Percentiles rank a stretch among this genome's conserved stretches.
Conservation (phyloP, 768 basidiomycete species). For the Hericium rajendrae region DNA sequence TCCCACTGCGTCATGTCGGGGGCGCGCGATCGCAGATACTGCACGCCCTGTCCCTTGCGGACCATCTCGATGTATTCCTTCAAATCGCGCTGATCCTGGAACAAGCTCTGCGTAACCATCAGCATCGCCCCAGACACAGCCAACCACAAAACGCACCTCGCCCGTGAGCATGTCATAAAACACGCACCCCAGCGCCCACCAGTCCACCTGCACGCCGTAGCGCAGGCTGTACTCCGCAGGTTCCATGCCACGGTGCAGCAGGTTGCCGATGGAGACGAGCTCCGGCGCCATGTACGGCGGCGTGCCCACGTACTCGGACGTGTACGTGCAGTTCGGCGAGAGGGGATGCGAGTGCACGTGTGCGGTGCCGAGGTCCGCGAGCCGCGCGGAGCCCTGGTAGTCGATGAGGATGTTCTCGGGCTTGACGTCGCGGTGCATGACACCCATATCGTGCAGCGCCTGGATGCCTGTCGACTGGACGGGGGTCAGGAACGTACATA, state of each 20-base stretch:
- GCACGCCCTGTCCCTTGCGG: slow-evolving; percentile 3
- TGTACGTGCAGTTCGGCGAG: slow-evolving; percentile 7
- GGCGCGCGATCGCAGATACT: slow-evolving; percentile 6
- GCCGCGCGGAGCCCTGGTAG: slow-evolving; percentile 10
- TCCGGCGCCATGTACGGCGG: slow-evolving; percentile 12
- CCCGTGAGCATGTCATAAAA: slow-evolving; percentile 12
- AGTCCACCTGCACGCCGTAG: slow-evolving; percentile 14
- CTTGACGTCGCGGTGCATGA: slow-evolving; percentile 15
- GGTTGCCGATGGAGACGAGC: slow-evolving; percentile 5
- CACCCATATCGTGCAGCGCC: slow-evolving; percentile 14
- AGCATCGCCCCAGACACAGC: neutral
- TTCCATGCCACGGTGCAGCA: slow-evolving; percentile 7
- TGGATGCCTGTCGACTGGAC: slow-evolving; percentile 10
- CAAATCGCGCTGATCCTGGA: slow-evolving; percentile 10
- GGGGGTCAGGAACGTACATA: neutral
- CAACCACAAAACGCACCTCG: neutral
- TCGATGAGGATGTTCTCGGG: slow-evolving; percentile 15
- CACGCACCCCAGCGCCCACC: slow-evolving; percentile 16
- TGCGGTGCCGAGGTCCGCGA: slow-evolving; percentile 13
- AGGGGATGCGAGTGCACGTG: slow-evolving; percentile 10
- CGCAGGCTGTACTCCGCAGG: slow-evolving; percentile 4
- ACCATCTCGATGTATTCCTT: slow-evolving; percentile 8
- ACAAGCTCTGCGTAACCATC: neutral
- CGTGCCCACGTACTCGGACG: slow-evolving; percentile 10
- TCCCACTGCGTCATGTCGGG: slow-evolving; percentile 6